Evolutionary conservation across 208 protist species (phyloP).

Genomic region (Acanthamoeba lenticulata): DNA sequence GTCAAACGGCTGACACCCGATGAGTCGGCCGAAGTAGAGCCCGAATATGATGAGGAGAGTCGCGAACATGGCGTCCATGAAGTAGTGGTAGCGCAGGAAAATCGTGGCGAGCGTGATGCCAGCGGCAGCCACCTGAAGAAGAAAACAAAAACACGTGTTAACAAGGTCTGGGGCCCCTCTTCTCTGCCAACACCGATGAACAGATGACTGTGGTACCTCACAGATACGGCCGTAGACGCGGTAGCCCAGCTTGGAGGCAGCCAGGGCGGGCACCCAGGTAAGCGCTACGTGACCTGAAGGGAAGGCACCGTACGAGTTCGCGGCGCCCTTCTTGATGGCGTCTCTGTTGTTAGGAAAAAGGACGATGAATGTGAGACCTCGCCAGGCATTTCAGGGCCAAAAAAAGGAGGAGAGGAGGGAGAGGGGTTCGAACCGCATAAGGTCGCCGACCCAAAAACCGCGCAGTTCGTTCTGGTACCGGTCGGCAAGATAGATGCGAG

Average conservation of each 20-base stretch:
- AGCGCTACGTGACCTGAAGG: neutral
- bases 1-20: slow-evolving; percentile 1
- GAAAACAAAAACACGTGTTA: neutral
- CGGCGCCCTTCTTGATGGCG: slow-evolving; percentile 9
- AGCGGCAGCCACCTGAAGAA: neutral
- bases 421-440: neutral
- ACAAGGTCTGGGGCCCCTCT: no score
- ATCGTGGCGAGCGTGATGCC: neutral
- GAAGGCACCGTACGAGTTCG: slow-evolving; percentile 13
- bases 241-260: slow-evolving; percentile 24
- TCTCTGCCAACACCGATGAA: no score
- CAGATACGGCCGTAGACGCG: slow-evolving; percentile 20
- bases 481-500: neutral
- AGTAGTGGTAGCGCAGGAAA: slow-evolving; percentile 29
- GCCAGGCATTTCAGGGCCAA: neutral
- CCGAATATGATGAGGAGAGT: slow-evolving; percentile 33
- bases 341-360: neutral
- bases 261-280: neutral
- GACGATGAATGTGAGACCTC: neutral
- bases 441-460: neutral
- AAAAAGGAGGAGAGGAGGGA: neutral
- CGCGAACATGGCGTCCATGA: slow-evolving; percentile 6
- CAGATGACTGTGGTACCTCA: neutral
- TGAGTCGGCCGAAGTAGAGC: slow-evolving; percentile 10
- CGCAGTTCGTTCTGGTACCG: slow-evolving; percentile 13